phyloP scores from a whole-genome alignment of 345 rosid genomes.

The Heritiera littoralis region DNA sequence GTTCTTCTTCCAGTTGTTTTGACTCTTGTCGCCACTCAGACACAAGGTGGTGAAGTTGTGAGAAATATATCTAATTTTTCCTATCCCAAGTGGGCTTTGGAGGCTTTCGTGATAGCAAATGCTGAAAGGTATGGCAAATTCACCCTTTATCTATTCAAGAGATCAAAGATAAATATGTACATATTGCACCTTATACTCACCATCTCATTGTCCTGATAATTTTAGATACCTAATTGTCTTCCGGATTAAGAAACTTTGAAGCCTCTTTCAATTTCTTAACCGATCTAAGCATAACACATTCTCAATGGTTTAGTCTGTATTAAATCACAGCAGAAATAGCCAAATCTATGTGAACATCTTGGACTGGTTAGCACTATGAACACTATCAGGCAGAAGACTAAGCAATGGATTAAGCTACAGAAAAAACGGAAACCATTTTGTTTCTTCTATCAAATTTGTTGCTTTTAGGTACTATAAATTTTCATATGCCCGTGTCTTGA shows the following conservation, averaged over 20 bases:
- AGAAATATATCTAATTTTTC: conserved; percentile 53
- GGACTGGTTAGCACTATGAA: no score
- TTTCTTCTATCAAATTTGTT: no score
- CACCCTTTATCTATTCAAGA: neutral
- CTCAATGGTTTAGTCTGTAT: neutral
- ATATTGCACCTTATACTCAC: neutral
- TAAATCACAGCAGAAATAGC: neutral
- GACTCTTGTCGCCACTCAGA: conserved; percentile 76
- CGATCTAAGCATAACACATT: neutral
- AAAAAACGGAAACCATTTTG: no score
- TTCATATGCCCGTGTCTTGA: no score
- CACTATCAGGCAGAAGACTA: no score
- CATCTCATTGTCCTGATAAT: neutral
- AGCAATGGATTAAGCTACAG: no score
- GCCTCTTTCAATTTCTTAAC: no score
- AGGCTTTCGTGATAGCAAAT: conserved; percentile 80
- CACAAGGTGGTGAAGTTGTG: conserved; percentile 36
- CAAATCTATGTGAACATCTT: neutral
- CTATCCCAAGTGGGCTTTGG: conserved; percentile 89
- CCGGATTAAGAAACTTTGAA: neutral
- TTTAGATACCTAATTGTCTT: neutral
- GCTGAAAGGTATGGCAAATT: conserved; percentile 58
- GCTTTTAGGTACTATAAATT: no score
- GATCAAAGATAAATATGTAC: neutral
- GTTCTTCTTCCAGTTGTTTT: conserved; percentile 96